A percentile compares a stretch with the other conserved stretches of the same genome.
Conservation (phyloP, 306 rosid species). For the Trichosanthes cucumerina region DNA sequence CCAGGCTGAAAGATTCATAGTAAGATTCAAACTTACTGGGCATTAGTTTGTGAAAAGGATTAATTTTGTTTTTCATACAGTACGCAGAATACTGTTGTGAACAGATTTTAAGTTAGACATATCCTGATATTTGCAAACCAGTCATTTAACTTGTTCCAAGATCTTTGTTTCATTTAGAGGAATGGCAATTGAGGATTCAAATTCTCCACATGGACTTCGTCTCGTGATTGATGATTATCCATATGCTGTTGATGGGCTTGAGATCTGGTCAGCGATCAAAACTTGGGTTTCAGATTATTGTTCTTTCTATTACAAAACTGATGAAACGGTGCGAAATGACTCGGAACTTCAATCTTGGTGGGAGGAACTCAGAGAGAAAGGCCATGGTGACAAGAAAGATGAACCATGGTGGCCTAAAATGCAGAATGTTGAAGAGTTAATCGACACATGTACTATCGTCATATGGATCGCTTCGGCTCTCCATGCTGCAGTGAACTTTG, state of each 20-base stretch:
- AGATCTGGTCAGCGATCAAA: slow-evolving; percentile 31
- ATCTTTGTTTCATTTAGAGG: slow-evolving; percentile 33
- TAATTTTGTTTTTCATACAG: neutral
- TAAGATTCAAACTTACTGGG: too few species aligned
- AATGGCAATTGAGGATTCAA: slow-evolving; percentile 42
- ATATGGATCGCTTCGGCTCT: slow-evolving; percentile 52
- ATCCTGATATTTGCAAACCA: neutral
- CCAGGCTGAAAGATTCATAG: neutral
- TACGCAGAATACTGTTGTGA: neutral
- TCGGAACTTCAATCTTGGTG: slow-evolving; percentile 57
- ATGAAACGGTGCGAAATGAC: slow-evolving; percentile 31
- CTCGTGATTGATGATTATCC: slow-evolving; percentile 41
- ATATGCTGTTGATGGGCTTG: slow-evolving; percentile 2
- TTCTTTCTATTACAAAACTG: slow-evolving; percentile 35
- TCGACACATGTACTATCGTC: slow-evolving; percentile 28
- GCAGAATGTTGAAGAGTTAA: slow-evolving; percentile 22
- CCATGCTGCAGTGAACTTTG: slow-evolving; percentile 3
- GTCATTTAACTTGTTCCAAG: neutral
- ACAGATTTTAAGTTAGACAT: neutral
- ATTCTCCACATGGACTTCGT: slow-evolving; percentile 38
- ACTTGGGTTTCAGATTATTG: slow-evolving; percentile 15
- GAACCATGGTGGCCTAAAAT: slow-evolving; percentile 7
- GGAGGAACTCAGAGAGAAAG: slow-evolving; percentile 20
- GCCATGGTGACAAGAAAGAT: slow-evolving; percentile 49
- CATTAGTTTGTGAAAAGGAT: neutral